Conservation (phyloP, 2,329 filamentous ascomycete genomes). For the Ophiostoma populinum region DNA sequence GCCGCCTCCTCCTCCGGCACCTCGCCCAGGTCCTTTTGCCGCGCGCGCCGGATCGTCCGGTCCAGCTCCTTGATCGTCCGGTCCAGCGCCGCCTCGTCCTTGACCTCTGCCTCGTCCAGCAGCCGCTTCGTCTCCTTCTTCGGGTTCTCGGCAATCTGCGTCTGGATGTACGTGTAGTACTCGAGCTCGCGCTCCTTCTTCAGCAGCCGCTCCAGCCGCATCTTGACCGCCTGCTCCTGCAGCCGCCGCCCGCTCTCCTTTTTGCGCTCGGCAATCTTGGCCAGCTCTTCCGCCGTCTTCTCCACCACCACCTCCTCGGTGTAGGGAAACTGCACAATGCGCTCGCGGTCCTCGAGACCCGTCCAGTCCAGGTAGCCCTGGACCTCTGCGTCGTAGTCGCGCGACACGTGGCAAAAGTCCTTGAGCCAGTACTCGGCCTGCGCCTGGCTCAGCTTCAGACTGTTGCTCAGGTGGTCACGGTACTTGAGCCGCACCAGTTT, state of each 20-base stretch:
- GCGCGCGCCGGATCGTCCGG: slow-evolving; percentile 70
- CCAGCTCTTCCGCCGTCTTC: slow-evolving; percentile 89
- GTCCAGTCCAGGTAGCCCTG: slow-evolving; percentile 72
- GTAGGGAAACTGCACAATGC: slow-evolving; percentile 82
- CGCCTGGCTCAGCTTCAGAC: slow-evolving; percentile 66
- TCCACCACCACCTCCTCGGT: slow-evolving; percentile 80
- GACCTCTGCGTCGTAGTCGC: slow-evolving; percentile 67
- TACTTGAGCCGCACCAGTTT: slow-evolving; percentile 88
- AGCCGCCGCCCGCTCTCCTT: slow-evolving; percentile 83
- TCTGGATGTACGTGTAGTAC: slow-evolving; percentile 75
- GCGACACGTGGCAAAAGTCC: slow-evolving; percentile 79
- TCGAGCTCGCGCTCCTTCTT: slow-evolving; percentile 91
- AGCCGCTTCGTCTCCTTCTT: slow-evolving; percentile 85
- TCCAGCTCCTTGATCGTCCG: slow-evolving; percentile 78
- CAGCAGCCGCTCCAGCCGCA: slow-evolving; percentile 87
- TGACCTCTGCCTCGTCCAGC: slow-evolving; percentile 78
- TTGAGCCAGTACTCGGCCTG: slow-evolving; percentile 78
- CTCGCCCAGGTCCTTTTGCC: slow-evolving; percentile 83
- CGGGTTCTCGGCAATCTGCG: slow-evolving; percentile 51
- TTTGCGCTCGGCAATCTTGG: slow-evolving; percentile 76
- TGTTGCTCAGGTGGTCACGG: slow-evolving; percentile 46
- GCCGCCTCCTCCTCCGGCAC: slow-evolving; percentile 38
- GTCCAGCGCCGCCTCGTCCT: slow-evolving; percentile 76
- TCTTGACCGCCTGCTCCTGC: slow-evolving; percentile 93
- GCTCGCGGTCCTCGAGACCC: slow-evolving; percentile 74